A percentile compares a stretch with the other conserved stretches of the same genome.
Conservation (phyloP, 2,329 filamentous ascomycete genomes). For the Akanthomyces lecanii region DNA sequence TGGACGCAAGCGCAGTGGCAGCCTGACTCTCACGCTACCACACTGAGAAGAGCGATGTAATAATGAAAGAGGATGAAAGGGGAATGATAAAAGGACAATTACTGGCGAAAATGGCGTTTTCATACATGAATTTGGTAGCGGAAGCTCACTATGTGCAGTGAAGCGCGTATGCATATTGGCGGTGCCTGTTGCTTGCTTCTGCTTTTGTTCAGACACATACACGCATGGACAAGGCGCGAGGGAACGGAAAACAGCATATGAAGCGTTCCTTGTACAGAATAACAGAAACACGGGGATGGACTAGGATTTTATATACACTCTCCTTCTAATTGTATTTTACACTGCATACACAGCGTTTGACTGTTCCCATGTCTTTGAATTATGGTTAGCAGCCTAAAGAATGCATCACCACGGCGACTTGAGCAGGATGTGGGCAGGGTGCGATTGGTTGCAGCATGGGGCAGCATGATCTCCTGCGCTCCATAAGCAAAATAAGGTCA, state of each 20-base stretch:
- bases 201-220: neutral
- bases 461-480: too few relatives aligned
- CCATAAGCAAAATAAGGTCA: too few relatives aligned
- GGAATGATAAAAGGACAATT: neutral
- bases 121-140: neutral
- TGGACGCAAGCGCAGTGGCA: slow-evolving; percentile 23
- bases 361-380: too few relatives aligned
- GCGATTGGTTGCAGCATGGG: too few relatives aligned
- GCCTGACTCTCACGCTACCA: slow-evolving; percentile 16
- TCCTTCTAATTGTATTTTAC: neutral
- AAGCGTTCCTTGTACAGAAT: neutral
- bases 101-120: slow-evolving; percentile 1
- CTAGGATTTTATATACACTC: neutral
- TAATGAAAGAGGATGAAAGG: neutral
- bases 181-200: neutral
- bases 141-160: neutral
- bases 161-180: neutral
- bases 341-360: too few relatives aligned
- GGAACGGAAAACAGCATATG: neutral
- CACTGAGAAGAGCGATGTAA: neutral
- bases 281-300: neutral
- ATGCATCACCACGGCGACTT: too few relatives aligned
- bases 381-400: too few relatives aligned
- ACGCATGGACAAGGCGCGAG: neutral
- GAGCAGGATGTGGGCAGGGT: too few relatives aligned